Percentiles rank a stretch among this genome's conserved stretches.
These are phyloP conservation scores for Kwoniella botswanensis DNA, from an alignment of 768 basidiomycete species.

Conservation along the genomic window DNA sequence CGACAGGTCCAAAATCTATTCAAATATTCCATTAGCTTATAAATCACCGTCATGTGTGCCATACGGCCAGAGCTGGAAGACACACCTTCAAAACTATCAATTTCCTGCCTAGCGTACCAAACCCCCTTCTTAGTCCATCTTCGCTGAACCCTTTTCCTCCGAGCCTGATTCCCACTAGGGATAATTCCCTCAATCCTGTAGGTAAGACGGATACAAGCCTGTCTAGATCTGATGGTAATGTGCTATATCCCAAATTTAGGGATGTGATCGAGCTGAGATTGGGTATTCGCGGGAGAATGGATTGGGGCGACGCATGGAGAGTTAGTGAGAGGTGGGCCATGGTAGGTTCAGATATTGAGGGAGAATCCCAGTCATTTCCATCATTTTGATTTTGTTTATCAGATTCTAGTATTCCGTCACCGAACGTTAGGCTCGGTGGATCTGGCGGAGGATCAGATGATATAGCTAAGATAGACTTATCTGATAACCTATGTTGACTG, in stretches of 20 bases:
- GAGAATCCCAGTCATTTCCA: conserved; percentile 18
- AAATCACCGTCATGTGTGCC: not conserved
- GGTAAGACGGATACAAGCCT: conserved; percentile 31
- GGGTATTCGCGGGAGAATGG: conserved; percentile 26
- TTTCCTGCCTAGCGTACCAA: conserved; percentile 30
- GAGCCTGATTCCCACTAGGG: conserved; percentile 26
- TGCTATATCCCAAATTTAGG: conserved; percentile 37
- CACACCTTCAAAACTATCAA: conserved; percentile 38
- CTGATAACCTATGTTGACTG: conserved; percentile 19
- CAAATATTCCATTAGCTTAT: not conserved
- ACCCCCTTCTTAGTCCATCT: conserved; percentile 17
- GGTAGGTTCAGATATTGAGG: conserved; percentile 4
- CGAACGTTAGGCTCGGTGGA: no score
- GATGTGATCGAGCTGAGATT: conserved; percentile 31
- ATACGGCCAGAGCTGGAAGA: not conserved
- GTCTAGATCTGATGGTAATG: conserved; percentile 31
- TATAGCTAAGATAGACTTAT: conserved; percentile 24
- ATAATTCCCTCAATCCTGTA: conserved; percentile 28
- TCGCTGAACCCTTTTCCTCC: not conserved
- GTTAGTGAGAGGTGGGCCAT: conserved; percentile 37
- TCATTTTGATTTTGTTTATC: not conserved
- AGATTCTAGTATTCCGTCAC: no score
- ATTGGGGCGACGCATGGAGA: conserved; percentile 34
- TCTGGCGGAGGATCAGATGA: conserved; percentile 18
- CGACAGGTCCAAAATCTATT: conserved; percentile 32